Evolutionary conservation across 768 basidiomycete species (phyloP), one percentile per base, ranked within the genome.

Genomic region (Termitomyces sp.): DNA sequence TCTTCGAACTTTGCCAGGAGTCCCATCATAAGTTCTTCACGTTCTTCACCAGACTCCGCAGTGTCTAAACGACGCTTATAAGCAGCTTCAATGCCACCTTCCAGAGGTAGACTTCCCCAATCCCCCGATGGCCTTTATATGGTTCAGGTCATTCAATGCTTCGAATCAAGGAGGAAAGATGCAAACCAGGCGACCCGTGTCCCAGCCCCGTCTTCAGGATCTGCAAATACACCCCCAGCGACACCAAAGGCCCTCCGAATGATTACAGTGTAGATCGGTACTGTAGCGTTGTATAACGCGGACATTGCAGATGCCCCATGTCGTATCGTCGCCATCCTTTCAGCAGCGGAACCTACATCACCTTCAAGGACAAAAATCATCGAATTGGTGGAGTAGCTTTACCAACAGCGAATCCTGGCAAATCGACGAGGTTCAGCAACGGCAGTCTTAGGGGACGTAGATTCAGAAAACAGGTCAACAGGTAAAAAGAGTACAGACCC

Each of bases 1-100:
- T 71, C 68, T 41, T 75, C 75, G 46, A 77, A 73, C 53, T 73
- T 65, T 2, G 52, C 63, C 45, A 74, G 55, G 0, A 77, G 62
- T n/a, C 69, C 69, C 11, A 57, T 56, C 72, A 73, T 75, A 3
- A 74, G 56, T 43, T 71, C 63, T 41, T 74, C 71, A 19, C 73
- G 69, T 12, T 64, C 69, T 52, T 74, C 72, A 16, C 63, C 60
- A 6, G 71, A 68, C 0, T 58, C 57, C 11, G 65, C 63, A 17
- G 66, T 58, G 29, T 76, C 72, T 0, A 76, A 64, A 51, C 73
- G 69, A 25, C 75, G 72, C 42, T 76, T 76, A 55, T 75, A 76
- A 0, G 74, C 75, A 11, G 75, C 74, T 66, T 77, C 73, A 19
- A 75, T 71, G 3, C 75, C 74, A 23, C 74, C 75, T 65, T 75